Evolutionary conservation across 2,329 filamentous ascomycete species (phyloP), one percentile per base, ranked within the genome.

Genomic region (Verticillium isaacii): DNA sequence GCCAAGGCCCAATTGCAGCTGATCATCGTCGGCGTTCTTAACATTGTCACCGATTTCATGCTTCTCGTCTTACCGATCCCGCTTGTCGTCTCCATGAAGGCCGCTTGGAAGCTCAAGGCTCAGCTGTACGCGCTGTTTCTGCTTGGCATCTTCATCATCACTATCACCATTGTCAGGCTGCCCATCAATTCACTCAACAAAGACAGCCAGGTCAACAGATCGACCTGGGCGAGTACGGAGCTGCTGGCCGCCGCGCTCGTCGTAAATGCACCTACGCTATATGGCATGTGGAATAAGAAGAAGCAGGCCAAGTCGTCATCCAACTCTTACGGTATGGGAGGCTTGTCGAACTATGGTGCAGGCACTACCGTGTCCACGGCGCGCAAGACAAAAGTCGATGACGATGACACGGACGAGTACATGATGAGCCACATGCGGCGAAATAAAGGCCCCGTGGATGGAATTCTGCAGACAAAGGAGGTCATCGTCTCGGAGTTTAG

Each of bases 141-240:
- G 2, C 68, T 78, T 17, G 75, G 75, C 17, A 67, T 74, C 17
- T 74, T 78, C 56, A 75, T 78, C 61, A 75, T 78, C 56, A 66
- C 71, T 29, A 71, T 78, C 29, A 78, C 76, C 1, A 66, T 75
- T n/a, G 69, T 77, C 23, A 71, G 75, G 6, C 68, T 78, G 1
- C 75, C 72, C 1, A 74, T 77, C 59, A 77, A 75, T 59, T 62
- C 69, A n/a, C 63, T 66, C 19, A 69, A 74, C 36, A 72, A 73
- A 55, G 68, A 73, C 52, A 69, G 69, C 29, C 75, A 76, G 45
- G 64, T 72, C 6, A 74, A 72, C 55, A 71, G 75, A 17, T 74
- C 74, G 4, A 74, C 73, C 1, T 78, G 75, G 72, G 74, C 74
- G 5, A 75, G 73, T 41, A 70, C 70, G 5, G 77, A 78, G 61